Conservation (phyloP, 805 yeast genomes). For the Metschnikowia vanudenii region DNA sequence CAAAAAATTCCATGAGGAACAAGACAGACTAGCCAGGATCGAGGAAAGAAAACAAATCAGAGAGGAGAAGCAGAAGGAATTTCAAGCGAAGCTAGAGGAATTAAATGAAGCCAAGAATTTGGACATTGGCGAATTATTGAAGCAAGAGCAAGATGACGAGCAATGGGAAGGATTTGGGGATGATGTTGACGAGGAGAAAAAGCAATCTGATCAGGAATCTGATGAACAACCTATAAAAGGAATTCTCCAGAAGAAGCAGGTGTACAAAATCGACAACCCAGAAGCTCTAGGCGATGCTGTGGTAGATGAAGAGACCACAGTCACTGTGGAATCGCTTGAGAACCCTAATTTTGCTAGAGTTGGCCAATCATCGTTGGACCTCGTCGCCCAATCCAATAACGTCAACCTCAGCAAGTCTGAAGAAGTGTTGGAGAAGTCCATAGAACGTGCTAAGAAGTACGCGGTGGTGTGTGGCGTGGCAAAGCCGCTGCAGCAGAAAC, state of each 20-base stretch:
- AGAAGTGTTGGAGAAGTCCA: conserved; percentile 68
- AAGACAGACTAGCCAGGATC: conserved; percentile 65
- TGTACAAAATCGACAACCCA: conserved; percentile 31
- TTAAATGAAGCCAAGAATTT: conserved; percentile 47
- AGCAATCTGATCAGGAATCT: conserved; percentile 1
- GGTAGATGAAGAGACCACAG: conserved; percentile 47
- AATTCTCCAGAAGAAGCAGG: conserved; percentile 25
- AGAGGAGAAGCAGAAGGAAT: conserved; percentile 65
- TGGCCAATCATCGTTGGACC: conserved; percentile 36
- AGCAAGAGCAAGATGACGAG: conserved; percentile 16
- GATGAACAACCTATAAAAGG: conserved; percentile 18
- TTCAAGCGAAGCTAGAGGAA: conserved; percentile 61
- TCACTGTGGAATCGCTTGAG: conserved; percentile 55
- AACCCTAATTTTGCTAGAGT: conserved; percentile 41
- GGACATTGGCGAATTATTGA: conserved; percentile 16
- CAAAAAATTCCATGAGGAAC: conserved; percentile 69
- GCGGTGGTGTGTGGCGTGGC: conserved; percentile 62
- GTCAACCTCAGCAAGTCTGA: conserved; percentile 71
- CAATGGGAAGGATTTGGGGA: conserved; percentile 45
- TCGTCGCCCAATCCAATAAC: conserved; percentile 58
- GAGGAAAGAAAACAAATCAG: conserved; percentile 73
- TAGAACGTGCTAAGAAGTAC: conserved; percentile 77
- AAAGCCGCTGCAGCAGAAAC: conserved; percentile 34
- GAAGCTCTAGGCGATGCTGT: conserved; percentile 33
- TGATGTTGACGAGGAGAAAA: conserved; percentile 7